phyloP scores from a whole-genome alignment of 805 yeast genomes.

The Candida ponderosae region DNA sequence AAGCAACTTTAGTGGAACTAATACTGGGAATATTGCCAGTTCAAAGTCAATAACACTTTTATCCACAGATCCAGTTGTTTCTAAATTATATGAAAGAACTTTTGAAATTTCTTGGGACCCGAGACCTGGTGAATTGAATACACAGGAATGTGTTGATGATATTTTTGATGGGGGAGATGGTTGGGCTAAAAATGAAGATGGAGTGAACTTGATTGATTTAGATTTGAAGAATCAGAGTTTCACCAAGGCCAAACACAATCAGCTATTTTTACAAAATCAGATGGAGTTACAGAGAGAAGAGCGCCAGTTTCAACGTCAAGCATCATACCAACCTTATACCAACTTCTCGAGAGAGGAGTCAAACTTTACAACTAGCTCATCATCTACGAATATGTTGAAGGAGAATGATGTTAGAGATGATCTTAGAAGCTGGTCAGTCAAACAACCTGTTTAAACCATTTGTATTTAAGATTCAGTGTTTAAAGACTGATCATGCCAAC shows the following conservation, averaged over 20 bases:
- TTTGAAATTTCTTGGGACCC: conserved; percentile 57
- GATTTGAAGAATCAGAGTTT: conserved; percentile 4
- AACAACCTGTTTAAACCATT: too few species aligned
- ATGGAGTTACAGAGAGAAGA: conserved; percentile 2
- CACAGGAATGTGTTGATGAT: conserved; percentile 67
- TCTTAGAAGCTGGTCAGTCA: conserved; percentile 33
- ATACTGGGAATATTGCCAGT: background rate
- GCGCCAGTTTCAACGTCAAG: background rate
- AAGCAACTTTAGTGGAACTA: too few species aligned
- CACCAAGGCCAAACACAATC: background rate
- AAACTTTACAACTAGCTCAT: background rate
- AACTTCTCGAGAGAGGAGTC: background rate
- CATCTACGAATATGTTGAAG: conserved; percentile 3
- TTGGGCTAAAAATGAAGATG: conserved; percentile 46
- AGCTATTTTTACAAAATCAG: too few species aligned
- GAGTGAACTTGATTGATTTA: conserved; percentile 31
- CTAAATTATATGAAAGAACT: conserved; percentile 42
- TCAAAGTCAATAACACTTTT: conserved; percentile 1
- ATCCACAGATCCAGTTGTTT: conserved; percentile 39
- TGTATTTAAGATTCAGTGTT: conserved; percentile 2
- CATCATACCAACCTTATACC: background rate
- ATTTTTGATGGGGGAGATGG: conserved; percentile 69
- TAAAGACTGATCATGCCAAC: background rate
- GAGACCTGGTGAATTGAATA: conserved; percentile 49
- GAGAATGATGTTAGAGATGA: conserved; percentile 26